Evolutionary conservation across 75 land plant genomes (phyloP).

Genomic region (Sequoia sempervirens): DNA sequence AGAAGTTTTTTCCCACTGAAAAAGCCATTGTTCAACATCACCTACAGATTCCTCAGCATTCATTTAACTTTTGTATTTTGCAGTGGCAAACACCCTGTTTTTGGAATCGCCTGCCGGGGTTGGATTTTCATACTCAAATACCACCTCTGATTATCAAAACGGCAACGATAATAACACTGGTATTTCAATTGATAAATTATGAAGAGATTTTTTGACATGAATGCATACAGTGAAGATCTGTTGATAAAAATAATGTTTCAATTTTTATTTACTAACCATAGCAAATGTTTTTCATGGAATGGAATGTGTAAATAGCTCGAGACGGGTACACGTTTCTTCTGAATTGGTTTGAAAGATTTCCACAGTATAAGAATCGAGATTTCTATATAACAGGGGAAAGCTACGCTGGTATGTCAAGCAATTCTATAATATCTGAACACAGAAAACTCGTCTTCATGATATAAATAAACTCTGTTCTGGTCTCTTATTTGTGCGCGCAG

Average conservation of each 20-base stretch:
- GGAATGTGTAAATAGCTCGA: slow-evolving; percentile 16
- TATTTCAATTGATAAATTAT: background rate
- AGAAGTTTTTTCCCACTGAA: background rate
- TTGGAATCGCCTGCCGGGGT: slow-evolving; percentile 63
- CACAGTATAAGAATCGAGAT: slow-evolving; percentile 59
- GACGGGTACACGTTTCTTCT: slow-evolving; percentile 40
- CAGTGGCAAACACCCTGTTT: slow-evolving; percentile 68
- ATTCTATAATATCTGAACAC: background rate
- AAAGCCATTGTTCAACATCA: background rate
- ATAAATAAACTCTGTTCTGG: too few relatives aligned
- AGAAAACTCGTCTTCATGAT: too few relatives aligned
- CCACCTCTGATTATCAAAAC: slow-evolving; percentile 21
- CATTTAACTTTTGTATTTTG: background rate
- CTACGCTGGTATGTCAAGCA: slow-evolving; percentile 48
- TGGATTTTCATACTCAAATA: slow-evolving; percentile 58
- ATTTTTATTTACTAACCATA: too few relatives aligned
- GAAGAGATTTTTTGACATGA: too few relatives aligned
- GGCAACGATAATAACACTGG: slow-evolving; percentile 55
- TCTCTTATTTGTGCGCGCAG: too few relatives aligned
- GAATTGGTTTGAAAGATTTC: slow-evolving; percentile 71
- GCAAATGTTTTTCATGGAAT: background rate
- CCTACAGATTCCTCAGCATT: too few relatives aligned
- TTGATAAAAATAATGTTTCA: background rate
- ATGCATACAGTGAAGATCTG: too few relatives aligned
- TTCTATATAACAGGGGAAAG: slow-evolving; percentile 81